Base-by-base conservation (phyloP, 148 eudicot genomes). In the Polygonum maritimum region DNA sequence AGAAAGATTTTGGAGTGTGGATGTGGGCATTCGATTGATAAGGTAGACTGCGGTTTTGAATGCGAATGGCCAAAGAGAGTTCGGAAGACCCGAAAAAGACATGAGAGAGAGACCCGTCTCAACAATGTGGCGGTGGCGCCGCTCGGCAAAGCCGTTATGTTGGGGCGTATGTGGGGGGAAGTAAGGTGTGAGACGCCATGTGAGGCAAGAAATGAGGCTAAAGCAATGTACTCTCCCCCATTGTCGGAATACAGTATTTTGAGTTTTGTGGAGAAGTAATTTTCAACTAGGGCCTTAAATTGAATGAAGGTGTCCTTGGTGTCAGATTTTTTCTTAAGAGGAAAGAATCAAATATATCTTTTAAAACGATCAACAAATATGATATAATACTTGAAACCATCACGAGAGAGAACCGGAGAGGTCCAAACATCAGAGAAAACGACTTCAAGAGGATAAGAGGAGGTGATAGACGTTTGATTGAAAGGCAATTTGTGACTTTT, bases 291-390 rank as follows among this genome's bases (percentile, higher is more conserved):
- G 0, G 73, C 58, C 26, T 63, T 41, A 6, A 63, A 76, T 0
- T 52, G 54, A 2, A 67, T 62, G 12, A 76, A 76, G 0, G 18
- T 45, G 1, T 0, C 0, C 12, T 15, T 1, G 0, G 63, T 51
- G 0, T 77, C 49, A 2, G 58, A 76, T 76, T 76, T 76, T 7
- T 52, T 22, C 31, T 69, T 77, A 1, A 77, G 44, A 18, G 74
- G 54, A n/a, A 22, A 77, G 5, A 69, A 26, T 75, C 79, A 77
- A 2, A 11, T 69, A 31, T 67, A 69, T 11, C 51, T 67, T 4
- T 63, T 55, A n/a, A n/a, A 70, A 15, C 48, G 74, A 51, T 77
- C 79, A 36, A 77, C 74, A 48, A 77, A 77, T 1, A 77, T 48
- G 1, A 77, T 10, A 31, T 40, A 78, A 11, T 78, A 60, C 6